Percentiles rank a stretch among this genome's conserved stretches.
Evolutionary conservation across 108 stramenopile genomes (phyloP).

Genomic region (Fragilariopsis cylindrus): DNA sequence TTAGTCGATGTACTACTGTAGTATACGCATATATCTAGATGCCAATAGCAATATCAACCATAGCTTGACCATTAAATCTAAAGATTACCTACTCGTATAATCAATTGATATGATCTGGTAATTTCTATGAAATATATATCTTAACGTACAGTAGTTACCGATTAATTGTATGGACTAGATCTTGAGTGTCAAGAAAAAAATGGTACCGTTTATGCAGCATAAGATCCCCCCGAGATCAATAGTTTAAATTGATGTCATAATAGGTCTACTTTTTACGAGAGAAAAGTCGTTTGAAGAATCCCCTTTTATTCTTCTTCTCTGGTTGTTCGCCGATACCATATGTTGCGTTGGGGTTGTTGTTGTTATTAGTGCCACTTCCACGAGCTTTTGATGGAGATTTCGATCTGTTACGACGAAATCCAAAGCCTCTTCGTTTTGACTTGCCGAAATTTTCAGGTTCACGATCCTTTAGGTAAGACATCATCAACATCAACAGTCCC

Average conservation of each 20-base stretch:
- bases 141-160: too few species aligned
- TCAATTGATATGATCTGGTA: too few species aligned
- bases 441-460: not conserved
- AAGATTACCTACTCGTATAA: too few species aligned
- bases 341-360: not conserved
- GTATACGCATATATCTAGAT: too few species aligned
- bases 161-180: too few species aligned
- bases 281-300: not conserved
- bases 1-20: too few species aligned
- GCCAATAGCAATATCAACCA: too few species aligned
- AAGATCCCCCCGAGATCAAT: too few species aligned
- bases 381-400: not conserved
- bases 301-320: constrained; percentile 5
- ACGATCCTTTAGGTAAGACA: constrained; percentile 17
- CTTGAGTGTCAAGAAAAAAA: too few species aligned
- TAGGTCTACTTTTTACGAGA: constrained; percentile 4
- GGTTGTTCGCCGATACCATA: not conserved
- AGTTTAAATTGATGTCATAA: not conserved
- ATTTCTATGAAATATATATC: too few species aligned
- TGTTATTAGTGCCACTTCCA: not conserved
- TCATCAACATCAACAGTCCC: constrained; percentile 13
- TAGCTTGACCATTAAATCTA: too few species aligned
- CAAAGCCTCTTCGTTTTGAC: not conserved
- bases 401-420: not conserved
- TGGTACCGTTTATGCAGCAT: too few species aligned